Base-by-base conservation (phyloP, 2,329 filamentous ascomycete species). In the Tolypocladium pustulatum region DNA sequence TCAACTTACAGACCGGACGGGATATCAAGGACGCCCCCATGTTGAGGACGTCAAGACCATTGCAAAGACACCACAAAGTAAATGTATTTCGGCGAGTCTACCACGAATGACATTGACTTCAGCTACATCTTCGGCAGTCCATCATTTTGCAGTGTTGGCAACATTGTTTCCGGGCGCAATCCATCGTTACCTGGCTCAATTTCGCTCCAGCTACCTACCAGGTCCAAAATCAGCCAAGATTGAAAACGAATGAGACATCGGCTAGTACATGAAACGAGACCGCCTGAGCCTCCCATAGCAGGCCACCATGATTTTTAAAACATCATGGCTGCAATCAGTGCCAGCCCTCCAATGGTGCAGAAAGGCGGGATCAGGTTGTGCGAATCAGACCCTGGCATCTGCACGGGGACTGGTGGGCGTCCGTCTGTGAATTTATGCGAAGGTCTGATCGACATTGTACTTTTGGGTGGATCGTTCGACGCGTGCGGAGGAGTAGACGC, bases 341-440 rank as follows among this genome's bases (percentile, higher is more conserved):
- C 59, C 1, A 73, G 54, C n/a, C 63, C 63, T 10, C 62, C 61
- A 43, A 72, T 60, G 2, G 57, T 62, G 8, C 59, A 54, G 12
- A 72, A 54, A 4, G 65, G 59, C 7, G 65, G 61, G 20, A 66
- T 51, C 3, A 61, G 61, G 25, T 63, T 62, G 20, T 59, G 63
- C 2, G 68, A 69, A 52, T 65, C 64, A 3, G 71, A 72, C 5
- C 65, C 61, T 7, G 61, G 61, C 2, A 73, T 65, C 30, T 61
- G 65, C 8, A 64, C 69, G 25, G 70, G 69, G 12, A 63, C 57
- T 20, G 64, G 63, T 9, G 65, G 64, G 12, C 61, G 58, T 9
- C 64, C 64, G 12, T 63, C 60, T 2, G 65, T 59, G 41, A 59
- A 60, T 12, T 59, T 54, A 36, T 62, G 49, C 1, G 66, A 65